Conservation (phyloP, 495 filamentous ascomycete species). For the Talaromyces nanjingensis region DNA sequence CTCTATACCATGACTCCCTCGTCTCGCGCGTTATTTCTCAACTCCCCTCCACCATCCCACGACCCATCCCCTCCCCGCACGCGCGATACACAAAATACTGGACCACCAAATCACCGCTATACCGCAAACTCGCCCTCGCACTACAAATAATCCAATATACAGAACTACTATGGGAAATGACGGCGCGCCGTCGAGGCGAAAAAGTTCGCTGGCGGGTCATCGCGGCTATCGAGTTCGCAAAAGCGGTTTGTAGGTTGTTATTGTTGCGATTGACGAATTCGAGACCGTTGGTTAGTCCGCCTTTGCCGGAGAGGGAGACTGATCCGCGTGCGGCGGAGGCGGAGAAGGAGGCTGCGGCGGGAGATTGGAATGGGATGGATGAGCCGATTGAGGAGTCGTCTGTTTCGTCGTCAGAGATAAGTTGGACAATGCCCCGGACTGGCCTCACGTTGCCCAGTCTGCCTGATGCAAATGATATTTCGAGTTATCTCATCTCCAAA, state of each 20-base stretch:
- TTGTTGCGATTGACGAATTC: conserved; percentile 79
- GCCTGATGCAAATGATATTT: conserved; percentile 71
- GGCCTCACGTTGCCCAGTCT: conserved; percentile 74
- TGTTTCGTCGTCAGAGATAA: conserved; percentile 27
- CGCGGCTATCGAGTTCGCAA: conserved; percentile 77
- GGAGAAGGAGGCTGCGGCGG: conserved; percentile 28
- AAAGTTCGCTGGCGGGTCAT: conserved; percentile 81
- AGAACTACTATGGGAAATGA: conserved; percentile 79
- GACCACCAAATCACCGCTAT: conserved; percentile 65
- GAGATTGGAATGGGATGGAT: conserved; percentile 41
- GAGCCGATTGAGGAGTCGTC: conserved; percentile 33
- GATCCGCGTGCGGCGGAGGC: conserved; percentile 56
- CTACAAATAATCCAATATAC: conserved; percentile 90
- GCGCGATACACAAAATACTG: conserved; percentile 88
- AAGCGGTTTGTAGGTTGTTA: conserved; percentile 78
- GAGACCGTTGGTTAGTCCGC: conserved; percentile 74
- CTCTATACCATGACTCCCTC: conserved; percentile 89
- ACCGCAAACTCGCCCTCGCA: conserved; percentile 67
- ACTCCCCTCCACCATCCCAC: conserved; percentile 35
- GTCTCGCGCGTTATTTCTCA: conserved; percentile 58
- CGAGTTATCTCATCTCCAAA: conserved; percentile 79
- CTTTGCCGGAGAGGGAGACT: conserved; percentile 77
- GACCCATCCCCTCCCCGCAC: conserved; percentile 61
- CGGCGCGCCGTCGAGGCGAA: conserved; percentile 78
- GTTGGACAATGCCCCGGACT: conserved; percentile 95